Conservation (phyloP, 805 yeast species). For the Torulaspora gathmanii region DNA sequence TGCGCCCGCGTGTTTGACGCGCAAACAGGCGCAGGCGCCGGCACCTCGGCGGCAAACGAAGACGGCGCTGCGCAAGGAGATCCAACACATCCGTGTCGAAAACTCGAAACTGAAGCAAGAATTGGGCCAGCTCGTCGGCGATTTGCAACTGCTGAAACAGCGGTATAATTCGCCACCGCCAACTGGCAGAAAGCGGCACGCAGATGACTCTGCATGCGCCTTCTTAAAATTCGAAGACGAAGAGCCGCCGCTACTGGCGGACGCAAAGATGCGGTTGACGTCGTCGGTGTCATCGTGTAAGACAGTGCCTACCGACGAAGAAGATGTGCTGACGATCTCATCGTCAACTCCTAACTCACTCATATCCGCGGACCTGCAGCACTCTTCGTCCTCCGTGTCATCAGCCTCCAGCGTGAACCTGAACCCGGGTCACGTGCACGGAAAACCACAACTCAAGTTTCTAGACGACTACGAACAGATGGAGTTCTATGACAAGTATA, state of each 20-base stretch:
- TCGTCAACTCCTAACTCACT: constrained; percentile 29
- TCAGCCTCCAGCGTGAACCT: constrained; percentile 11
- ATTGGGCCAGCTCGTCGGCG: constrained; percentile 24
- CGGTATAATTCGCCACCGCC: constrained; percentile 10
- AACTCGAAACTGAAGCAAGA: constrained; percentile 27
- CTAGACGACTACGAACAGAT: constrained; percentile 23
- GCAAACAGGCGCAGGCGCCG: not conserved
- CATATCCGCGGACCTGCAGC: constrained; percentile 24
- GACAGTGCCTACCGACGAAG: constrained; percentile 24
- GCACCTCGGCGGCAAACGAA: constrained; percentile 4
- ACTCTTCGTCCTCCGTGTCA: constrained; percentile 10
- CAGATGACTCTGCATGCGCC: constrained; percentile 14
- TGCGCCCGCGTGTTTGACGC: constrained; percentile 1
- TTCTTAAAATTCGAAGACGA: constrained; percentile 31
- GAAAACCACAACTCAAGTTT: constrained; percentile 15
- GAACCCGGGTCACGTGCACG: not conserved
- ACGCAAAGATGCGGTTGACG: constrained; percentile 12
- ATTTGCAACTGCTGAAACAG: constrained; percentile 24
- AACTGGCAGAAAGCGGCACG: constrained; percentile 9
- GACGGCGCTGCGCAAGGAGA: constrained; percentile 23
- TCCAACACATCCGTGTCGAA: constrained; percentile 22
- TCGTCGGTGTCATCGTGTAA: constrained; percentile 14
- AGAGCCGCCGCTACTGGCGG: constrained; percentile 15
- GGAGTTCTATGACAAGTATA: constrained; percentile 22
- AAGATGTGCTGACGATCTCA: constrained; percentile 22